Conservation (phyloP, 352 stramenopile species). For the Pythium brassicae region DNA sequence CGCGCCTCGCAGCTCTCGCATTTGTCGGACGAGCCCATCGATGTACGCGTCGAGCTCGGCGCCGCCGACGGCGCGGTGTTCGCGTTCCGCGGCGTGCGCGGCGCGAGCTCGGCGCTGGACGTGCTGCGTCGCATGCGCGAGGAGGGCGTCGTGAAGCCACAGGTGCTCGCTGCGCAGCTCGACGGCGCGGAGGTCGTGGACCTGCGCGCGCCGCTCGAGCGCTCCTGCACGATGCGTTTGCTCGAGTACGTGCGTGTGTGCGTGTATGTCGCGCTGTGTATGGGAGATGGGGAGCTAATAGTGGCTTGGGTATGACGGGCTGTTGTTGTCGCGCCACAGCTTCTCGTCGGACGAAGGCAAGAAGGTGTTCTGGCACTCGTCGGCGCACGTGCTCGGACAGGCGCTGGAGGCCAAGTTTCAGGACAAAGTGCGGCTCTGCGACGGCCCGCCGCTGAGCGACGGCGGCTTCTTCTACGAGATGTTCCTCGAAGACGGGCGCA, state of each 20-base stretch:
- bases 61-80: slow-evolving; percentile 13
- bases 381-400: slow-evolving; percentile 97
- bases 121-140: slow-evolving; percentile 57
- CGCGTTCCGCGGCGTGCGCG: slow-evolving; percentile 37
- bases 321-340: slow-evolving; percentile 15
- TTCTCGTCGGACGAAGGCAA: slow-evolving; percentile 71
- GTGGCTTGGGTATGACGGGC: not conserved
- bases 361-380: slow-evolving; percentile 98
- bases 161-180: slow-evolving; percentile 46
- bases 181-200: slow-evolving; percentile 47
- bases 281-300: too few relatives aligned
- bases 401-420: slow-evolving; percentile 97
- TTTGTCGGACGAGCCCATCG: slow-evolving; percentile 26
- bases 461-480: slow-evolving; percentile 99
- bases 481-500: slow-evolving; percentile 61
- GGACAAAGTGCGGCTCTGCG: slow-evolving; percentile 92
- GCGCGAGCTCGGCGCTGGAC: slow-evolving; percentile 50
- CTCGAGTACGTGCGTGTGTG: slow-evolving; percentile 50
- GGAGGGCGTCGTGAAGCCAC: slow-evolving; percentile 46
- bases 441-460: slow-evolving; percentile 92
- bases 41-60: slow-evolving; percentile 34
- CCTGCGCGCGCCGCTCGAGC: slow-evolving; percentile 38
- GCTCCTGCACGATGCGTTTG: slow-evolving; percentile 40
- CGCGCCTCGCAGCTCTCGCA: slow-evolving; percentile 7
- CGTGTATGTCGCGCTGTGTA: not conserved